Conservation (phyloP, 2,329 filamentous ascomycete species). For the Huntiella decipiens region DNA sequence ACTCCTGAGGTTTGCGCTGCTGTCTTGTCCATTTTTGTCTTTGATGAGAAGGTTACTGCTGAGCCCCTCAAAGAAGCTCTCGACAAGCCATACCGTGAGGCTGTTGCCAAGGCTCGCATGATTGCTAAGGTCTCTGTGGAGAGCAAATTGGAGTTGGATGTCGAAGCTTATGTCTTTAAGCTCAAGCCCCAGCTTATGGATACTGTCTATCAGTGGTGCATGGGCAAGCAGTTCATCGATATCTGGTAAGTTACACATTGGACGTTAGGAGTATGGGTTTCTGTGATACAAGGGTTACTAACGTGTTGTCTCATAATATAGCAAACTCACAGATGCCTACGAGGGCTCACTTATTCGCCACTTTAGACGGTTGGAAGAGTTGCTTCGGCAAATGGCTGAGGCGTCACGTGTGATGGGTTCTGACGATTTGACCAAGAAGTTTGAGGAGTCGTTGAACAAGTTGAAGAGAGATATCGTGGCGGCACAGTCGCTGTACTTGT, state of each 20-base stretch:
- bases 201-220: slow-evolving; percentile 79
- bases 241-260: slow-evolving; percentile 59
- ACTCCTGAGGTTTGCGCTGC: slow-evolving; percentile 74
- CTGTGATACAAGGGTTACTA: not conserved
- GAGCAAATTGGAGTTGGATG: slow-evolving; percentile 82
- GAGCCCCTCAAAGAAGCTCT: slow-evolving; percentile 64
- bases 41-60: slow-evolving; percentile 84
- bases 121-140: slow-evolving; percentile 90
- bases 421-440: slow-evolving; percentile 81
- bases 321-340: slow-evolving; percentile 98
- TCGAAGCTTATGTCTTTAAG: slow-evolving; percentile 76
- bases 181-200: slow-evolving; percentile 97
- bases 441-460: slow-evolving; percentile 68
- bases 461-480: slow-evolving; percentile 88
- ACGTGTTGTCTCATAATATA: slow-evolving; percentile 21
- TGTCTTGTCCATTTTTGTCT: slow-evolving; percentile 83
- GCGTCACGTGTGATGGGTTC: slow-evolving; percentile 96
- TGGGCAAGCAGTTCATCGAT: slow-evolving; percentile 74
- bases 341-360: slow-evolving; percentile 91
- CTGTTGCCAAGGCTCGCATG: slow-evolving; percentile 68
- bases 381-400: slow-evolving; percentile 86
- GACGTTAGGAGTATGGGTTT: not conserved
- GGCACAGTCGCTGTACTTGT: slow-evolving; percentile 82
- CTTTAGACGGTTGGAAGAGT: slow-evolving; percentile 86
- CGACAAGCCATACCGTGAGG: slow-evolving; percentile 66